Evolutionary conservation across 148 eudicot species (phyloP).

Genomic region (Spergularia marina): DNA sequence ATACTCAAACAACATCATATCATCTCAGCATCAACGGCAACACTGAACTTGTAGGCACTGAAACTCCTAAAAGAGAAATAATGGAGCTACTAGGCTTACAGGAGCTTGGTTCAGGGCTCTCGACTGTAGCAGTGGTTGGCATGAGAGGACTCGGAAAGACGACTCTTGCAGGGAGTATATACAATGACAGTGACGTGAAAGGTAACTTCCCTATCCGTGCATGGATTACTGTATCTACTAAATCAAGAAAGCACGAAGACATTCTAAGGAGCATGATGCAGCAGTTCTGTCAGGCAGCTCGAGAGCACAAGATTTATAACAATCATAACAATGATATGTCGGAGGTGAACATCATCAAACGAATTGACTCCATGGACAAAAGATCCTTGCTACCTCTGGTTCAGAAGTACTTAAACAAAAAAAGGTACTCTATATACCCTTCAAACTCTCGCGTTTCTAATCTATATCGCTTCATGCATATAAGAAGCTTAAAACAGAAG

Average conservation of each 20-base stretch:
- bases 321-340: too few relatives aligned
- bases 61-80: conserved; percentile 7
- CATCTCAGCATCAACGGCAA: not conserved
- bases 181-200: conserved; percentile 9
- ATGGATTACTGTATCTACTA: conserved; percentile 1
- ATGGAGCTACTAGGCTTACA: not conserved
- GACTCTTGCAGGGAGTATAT: conserved; percentile 16
- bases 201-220: conserved; percentile 16
- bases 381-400: not conserved
- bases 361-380: conserved; percentile 6
- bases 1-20: not conserved
- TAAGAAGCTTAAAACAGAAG: too few relatives aligned
- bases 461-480: too few relatives aligned
- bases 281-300: conserved; percentile 5
- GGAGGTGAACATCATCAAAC: not conserved
- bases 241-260: not conserved
- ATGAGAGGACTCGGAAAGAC: conserved; percentile 37
- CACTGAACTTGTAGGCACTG: conserved; percentile 4
- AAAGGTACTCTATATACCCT: conserved; percentile 14
- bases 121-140: conserved; percentile 24
- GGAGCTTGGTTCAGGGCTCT: not conserved
- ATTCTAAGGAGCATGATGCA: conserved; percentile 17
- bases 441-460: too few relatives aligned
- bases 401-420: conserved; percentile 10
- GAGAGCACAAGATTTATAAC: not conserved